Percentiles rank a stretch among this genome's conserved stretches.
Evolutionary conservation across 345 rosid genomes (phyloP).

Genomic region (Aquilaria sinensis): DNA sequence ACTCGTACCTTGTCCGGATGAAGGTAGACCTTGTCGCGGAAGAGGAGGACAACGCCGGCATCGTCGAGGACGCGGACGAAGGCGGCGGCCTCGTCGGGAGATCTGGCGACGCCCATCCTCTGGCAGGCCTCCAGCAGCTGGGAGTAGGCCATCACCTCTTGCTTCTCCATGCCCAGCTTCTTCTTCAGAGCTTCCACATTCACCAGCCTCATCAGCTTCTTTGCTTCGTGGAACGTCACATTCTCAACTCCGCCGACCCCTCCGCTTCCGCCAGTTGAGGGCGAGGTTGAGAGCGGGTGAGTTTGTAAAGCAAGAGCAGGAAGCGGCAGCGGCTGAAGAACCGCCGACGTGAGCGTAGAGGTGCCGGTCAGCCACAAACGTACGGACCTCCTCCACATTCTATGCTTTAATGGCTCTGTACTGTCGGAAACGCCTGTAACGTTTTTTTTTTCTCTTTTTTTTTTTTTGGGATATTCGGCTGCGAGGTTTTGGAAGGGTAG

Average conservation of each 20-base stretch:
- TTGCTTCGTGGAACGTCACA: conserved; percentile 54
- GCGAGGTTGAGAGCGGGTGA: neutral
- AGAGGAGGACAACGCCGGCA: conserved; percentile 79
- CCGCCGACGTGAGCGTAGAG: neutral
- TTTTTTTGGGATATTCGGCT: no score
- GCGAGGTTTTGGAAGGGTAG: no score
- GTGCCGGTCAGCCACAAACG: no score
- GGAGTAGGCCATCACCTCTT: conserved; percentile 56
- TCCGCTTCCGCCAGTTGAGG: neutral
- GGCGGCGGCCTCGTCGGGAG: conserved; percentile 61
- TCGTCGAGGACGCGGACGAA: conserved; percentile 85
- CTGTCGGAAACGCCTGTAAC: no score
- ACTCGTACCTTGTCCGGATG: conserved; percentile 77
- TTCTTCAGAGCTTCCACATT: conserved; percentile 70
- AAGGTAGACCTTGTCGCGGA: conserved; percentile 79
- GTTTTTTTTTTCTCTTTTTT: no score
- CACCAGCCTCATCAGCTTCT: conserved; percentile 76
- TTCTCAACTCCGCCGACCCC: conserved; percentile 9
- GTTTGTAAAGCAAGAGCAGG: neutral
- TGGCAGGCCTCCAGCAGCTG: conserved; percentile 58
- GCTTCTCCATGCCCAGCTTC: conserved; percentile 59
- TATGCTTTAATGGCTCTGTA: no score
- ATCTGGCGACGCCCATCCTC: conserved; percentile 63
- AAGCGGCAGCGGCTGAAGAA: conserved; percentile 5
- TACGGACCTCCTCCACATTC: no score